Percentiles rank a stretch among this genome's conserved stretches.
These are phyloP conservation scores for Lolium rigidum DNA, from an alignment of 176 grass and related monocot genomes.

Conservation along the genomic window DNA sequence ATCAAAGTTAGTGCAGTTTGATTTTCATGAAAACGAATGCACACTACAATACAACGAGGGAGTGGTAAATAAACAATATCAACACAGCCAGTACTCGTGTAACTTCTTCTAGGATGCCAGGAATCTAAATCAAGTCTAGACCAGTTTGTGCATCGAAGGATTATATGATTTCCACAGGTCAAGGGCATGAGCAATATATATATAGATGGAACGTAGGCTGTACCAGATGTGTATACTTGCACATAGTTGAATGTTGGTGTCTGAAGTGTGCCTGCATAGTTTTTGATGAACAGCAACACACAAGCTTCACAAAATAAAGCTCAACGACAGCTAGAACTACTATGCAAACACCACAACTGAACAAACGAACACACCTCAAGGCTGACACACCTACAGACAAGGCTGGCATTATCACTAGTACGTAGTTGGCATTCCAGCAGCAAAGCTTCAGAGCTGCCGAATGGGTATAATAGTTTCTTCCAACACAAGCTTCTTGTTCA, in stretches of 20 bases:
- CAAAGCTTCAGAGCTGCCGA: constrained; percentile 51
- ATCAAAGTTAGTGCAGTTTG: too few relatives aligned
- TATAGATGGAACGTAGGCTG: not conserved
- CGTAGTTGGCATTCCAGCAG: constrained; percentile 46
- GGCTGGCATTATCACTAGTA: constrained; percentile 24
- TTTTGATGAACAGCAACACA: not conserved
- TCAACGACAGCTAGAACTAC: not conserved
- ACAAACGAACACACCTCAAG: not conserved
- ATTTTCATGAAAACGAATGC: too few relatives aligned
- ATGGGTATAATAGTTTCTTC: constrained; percentile 48
- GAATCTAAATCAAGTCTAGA: not conserved
- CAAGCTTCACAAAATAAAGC: not conserved
- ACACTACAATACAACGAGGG: too few relatives aligned
- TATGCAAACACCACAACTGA: not conserved
- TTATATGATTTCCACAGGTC: not conserved
- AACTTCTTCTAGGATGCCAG: not conserved
- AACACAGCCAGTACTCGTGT: not conserved
- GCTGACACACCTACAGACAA: not conserved
- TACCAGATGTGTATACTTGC: not conserved
- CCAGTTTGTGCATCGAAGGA: not conserved
- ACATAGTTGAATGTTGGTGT: not conserved
- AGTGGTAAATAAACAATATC: not conserved
- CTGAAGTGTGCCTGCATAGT: not conserved
- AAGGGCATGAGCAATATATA: too few relatives aligned
- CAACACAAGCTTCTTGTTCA: constrained; percentile 35